Conservation (phyloP, 2,329 filamentous ascomycete species). For the Colletotrichum costaricense region DNA sequence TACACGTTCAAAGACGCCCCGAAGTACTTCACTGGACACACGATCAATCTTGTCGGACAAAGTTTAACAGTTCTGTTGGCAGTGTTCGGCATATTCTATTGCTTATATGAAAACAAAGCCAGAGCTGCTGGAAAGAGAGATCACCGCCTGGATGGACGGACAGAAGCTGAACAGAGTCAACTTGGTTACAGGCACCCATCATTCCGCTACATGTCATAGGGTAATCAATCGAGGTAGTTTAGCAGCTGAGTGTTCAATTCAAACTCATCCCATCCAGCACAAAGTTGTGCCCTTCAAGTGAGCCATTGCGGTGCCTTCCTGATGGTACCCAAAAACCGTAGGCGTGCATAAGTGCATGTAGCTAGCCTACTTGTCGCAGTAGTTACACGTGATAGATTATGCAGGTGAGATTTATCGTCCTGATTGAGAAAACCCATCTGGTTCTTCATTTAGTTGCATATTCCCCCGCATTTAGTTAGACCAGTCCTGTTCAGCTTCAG, state of each 20-base stretch:
- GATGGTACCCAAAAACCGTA: background rate
- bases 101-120: constrained; percentile 63
- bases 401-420: background rate
- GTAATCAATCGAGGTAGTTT: background rate
- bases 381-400: background rate
- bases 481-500: background rate
- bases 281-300: no score
- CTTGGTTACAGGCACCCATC: constrained; percentile 66
- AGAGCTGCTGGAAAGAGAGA: constrained; percentile 48
- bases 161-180: constrained; percentile 56
- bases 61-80: constrained; percentile 56
- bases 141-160: constrained; percentile 59
- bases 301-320: no score
- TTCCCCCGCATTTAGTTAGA: background rate
- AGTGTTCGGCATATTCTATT: constrained; percentile 62
- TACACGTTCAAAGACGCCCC: constrained; percentile 60
- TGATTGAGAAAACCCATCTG: background rate
- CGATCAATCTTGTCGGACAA: constrained; percentile 67
- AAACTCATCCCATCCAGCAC: no score
- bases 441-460: background rate
- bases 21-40: constrained; percentile 60
- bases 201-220: constrained; percentile 65
- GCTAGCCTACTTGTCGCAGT: background rate
- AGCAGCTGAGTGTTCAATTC: no score
- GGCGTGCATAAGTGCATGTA: background rate